Base-by-base conservation (phyloP, 1,139 yeast genomes). In the Kodamaea anthophila region DNA sequence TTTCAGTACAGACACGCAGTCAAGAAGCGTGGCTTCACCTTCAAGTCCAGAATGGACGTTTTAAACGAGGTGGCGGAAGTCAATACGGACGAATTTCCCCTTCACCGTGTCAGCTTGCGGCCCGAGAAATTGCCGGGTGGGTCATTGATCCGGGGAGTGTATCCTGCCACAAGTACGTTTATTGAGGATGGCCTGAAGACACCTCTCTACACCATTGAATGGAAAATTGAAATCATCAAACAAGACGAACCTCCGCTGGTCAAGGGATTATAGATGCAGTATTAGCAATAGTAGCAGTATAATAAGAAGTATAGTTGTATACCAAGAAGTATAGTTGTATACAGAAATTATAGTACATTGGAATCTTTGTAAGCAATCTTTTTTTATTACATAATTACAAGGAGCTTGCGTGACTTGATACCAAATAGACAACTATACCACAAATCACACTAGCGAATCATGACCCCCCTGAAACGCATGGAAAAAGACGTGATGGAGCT, bases 401-500 rank as follows among this genome's bases (percentile, higher is more conserved):
- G n/a, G n/a, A 15, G 18, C 21, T 24, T 18, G 27, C 27, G 27
- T 24, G 27, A 24, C 24, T 26, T n/a, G n/a, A n/a, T n/a, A n/a
- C n/a, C n/a, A n/a, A n/a, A n/a, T n/a, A n/a, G n/a, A n/a, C n/a
- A n/a, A n/a, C n/a, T n/a, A n/a, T n/a, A n/a, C n/a, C n/a, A n/a
- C n/a, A n/a, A n/a, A n/a, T n/a, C n/a, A n/a, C n/a, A n/a, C n/a
- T n/a, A n/a, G n/a, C n/a, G n/a, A n/a, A n/a, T n/a, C n/a, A n/a
- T n/a, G n/a, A n/a, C n/a, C n/a, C n/a, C n/a, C n/a, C n/a, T 80
- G 50, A 77, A 95, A 63, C 75, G 98, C 43, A 88, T 91, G 46
- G 96, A 88, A 53, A 85, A 94, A 24, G 98, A 91, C 56, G 97
- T 91, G 34, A 88, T 86, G 96, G 93, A 87, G 55, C 68, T 91